Conservation (phyloP, 2,329 filamentous ascomycete species). For the Penicillium nordicum region DNA sequence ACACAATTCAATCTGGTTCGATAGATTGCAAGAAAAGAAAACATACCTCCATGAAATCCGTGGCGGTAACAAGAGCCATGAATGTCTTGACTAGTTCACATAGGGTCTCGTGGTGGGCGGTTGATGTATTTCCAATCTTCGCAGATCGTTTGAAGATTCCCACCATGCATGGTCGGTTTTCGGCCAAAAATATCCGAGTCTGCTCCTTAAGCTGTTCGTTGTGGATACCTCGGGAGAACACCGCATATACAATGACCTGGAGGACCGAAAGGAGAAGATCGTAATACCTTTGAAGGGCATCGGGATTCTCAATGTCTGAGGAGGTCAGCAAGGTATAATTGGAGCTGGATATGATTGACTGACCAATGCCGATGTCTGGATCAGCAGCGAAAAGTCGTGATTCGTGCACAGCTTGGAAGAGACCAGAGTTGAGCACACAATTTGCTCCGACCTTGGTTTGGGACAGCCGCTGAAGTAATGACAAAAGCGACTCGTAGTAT, state of each 20-base stretch:
- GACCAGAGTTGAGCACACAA: conserved; percentile 80
- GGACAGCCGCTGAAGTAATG: conserved; percentile 77
- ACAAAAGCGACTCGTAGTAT: conserved; percentile 70
- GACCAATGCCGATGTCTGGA: conserved; percentile 80
- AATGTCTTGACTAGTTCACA: conserved; percentile 80
- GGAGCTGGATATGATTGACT: conserved; percentile 19
- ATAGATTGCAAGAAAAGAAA: background rate
- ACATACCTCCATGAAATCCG: conserved; percentile 80
- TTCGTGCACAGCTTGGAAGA: conserved; percentile 76
- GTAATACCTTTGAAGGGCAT: conserved; percentile 77
- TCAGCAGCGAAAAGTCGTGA: conserved; percentile 86
- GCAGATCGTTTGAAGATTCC: conserved; percentile 87
- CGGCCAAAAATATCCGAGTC: conserved; percentile 73
- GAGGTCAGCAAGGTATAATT: conserved; percentile 15
- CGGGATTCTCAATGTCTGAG: conserved; percentile 62
- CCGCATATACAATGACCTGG: conserved; percentile 75
- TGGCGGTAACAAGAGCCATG: conserved; percentile 76
- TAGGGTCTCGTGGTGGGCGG: conserved; percentile 59
- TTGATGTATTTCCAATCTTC: conserved; percentile 60
- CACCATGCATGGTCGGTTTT: conserved; percentile 79
- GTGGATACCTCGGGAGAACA: conserved; percentile 76
- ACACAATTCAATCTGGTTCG: background rate
- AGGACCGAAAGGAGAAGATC: conserved; percentile 75
- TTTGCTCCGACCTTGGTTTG: conserved; percentile 82
- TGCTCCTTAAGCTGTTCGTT: conserved; percentile 71